Percentiles rank a stretch among this genome's conserved stretches.
These are phyloP conservation scores for Miscanthus sacchariflorus DNA, from an alignment of 202 grass and related monocot genomes.

Conservation along the genomic window DNA sequence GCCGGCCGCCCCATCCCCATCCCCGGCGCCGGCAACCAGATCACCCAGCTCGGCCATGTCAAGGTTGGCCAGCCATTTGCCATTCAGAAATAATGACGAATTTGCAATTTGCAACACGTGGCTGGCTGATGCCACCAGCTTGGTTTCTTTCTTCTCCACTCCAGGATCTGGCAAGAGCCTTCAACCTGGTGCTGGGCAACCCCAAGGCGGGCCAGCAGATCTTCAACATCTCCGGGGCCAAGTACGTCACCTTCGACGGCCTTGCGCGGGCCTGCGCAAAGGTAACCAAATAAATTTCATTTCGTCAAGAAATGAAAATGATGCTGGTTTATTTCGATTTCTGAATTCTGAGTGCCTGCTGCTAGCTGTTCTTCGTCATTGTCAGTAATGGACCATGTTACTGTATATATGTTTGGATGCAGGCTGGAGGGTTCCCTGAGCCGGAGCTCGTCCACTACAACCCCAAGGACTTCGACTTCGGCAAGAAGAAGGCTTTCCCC, in stretches of 20 bases:
- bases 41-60: slow-evolving; percentile 98
- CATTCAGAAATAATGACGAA: background rate
- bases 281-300: no score
- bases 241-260: slow-evolving; percentile 97
- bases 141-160: no score
- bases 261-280: slow-evolving; percentile 92
- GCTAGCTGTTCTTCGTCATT: background rate
- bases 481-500: slow-evolving; percentile 97
- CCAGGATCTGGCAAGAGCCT: slow-evolving; percentile 83
- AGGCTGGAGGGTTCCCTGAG: slow-evolving; percentile 93
- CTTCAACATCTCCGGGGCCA: slow-evolving; percentile 93
- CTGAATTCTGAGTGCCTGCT: background rate
- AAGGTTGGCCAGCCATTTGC: slow-evolving; percentile 55
- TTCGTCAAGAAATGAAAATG: no score
- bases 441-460: slow-evolving; percentile 93
- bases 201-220: slow-evolving; percentile 91
- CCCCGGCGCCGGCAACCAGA: slow-evolving; percentile 80
- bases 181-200: slow-evolving; percentile 69
- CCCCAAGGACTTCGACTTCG: slow-evolving; percentile 96
- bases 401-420: slow-evolving; percentile 26
- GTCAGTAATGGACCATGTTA: background rate
- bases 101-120: background rate
- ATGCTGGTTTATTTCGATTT: no score
- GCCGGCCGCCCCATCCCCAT: slow-evolving; percentile 86
- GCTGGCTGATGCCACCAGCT: background rate